These are phyloP conservation scores for Boletus barrowsii DNA, from an alignment of 768 basidiomycete species.

Conservation along the genomic window DNA sequence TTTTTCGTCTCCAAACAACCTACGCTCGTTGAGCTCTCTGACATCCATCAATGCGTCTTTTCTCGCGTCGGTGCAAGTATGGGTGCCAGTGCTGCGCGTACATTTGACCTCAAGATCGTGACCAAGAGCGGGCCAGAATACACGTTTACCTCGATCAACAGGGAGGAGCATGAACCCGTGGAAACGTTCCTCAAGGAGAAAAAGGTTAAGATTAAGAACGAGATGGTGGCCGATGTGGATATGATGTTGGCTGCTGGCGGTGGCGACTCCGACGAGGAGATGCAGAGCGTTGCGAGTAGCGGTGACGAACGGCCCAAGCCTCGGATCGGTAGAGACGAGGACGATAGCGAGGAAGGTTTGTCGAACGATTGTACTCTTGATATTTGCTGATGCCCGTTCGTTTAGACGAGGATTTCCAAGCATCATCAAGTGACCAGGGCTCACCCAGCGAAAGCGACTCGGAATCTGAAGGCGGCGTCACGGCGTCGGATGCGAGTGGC, in stretches of 20 bases:
- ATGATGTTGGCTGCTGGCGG: conserved; percentile 63
- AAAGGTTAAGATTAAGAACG: conserved; percentile 92
- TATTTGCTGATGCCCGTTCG: background rate
- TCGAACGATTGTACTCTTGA: background rate
- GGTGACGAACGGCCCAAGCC: conserved; percentile 58
- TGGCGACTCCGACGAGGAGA: conserved; percentile 75
- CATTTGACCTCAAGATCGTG: conserved; percentile 90
- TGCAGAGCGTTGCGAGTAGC: conserved; percentile 76
- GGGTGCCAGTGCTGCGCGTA: conserved; percentile 78
- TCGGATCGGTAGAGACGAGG: conserved; percentile 51
- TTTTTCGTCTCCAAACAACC: conserved; percentile 98
- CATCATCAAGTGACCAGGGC: conserved; percentile 80
- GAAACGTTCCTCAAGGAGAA: conserved; percentile 85
- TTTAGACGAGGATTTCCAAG: conserved; percentile 88
- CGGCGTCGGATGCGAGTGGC: conserved; percentile 82
- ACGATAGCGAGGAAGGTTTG: conserved; percentile 74
- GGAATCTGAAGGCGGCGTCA: conserved; percentile 61
- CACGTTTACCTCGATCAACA: conserved; percentile 90
- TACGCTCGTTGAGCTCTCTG: conserved; percentile 81
- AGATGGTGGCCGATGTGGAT: conserved; percentile 88
- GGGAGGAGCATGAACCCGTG: conserved; percentile 88
- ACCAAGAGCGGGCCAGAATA: conserved; percentile 82
- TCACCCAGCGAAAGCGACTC: conserved; percentile 78
- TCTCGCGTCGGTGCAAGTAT: conserved; percentile 89
- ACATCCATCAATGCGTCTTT: conserved; percentile 89